Percentiles rank a stretch among this genome's conserved stretches.
Evolutionary conservation across 805 yeast genomes (phyloP).

Genomic region (Pichia paraexigua): DNA sequence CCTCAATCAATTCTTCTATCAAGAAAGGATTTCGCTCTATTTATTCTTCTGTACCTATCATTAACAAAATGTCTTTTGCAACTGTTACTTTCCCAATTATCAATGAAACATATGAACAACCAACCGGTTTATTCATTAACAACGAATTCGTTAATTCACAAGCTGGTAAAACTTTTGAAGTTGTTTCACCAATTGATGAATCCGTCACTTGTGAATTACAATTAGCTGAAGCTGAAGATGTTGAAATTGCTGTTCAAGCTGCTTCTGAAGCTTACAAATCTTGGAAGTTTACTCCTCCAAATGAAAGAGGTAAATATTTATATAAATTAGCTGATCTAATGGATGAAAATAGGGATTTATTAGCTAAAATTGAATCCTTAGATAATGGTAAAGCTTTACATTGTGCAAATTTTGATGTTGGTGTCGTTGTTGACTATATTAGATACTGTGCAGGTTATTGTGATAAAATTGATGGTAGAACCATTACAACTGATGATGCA

Average conservation of each 20-base stretch:
- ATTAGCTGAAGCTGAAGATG: constrained; percentile 53
- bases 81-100: constrained; percentile 64
- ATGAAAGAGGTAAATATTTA: constrained; percentile 44
- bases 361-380: constrained; percentile 62
- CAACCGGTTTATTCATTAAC: constrained; percentile 52
- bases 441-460: constrained; percentile 70
- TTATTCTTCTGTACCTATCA: background rate
- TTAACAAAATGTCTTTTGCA: constrained; percentile 12
- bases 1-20: background rate
- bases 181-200: constrained; percentile 45
- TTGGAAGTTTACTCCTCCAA: constrained; percentile 59
- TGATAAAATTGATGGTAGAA: constrained; percentile 59
- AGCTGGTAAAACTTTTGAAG: constrained; percentile 44
- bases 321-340: constrained; percentile 60
- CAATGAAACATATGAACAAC: constrained; percentile 41
- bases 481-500: constrained; percentile 53
- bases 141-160: constrained; percentile 46
- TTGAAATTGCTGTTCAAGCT: constrained; percentile 60
- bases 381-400: constrained; percentile 73
- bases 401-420: constrained; percentile 61
- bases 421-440: constrained; percentile 53
- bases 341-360: constrained; percentile 53
- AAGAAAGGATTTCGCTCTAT: background rate
- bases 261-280: constrained; percentile 53
- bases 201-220: constrained; percentile 43